phyloP scores from a whole-genome alignment of 2,329 filamentous ascomycete genomes.

The Fusarium brevicatenulatum region DNA sequence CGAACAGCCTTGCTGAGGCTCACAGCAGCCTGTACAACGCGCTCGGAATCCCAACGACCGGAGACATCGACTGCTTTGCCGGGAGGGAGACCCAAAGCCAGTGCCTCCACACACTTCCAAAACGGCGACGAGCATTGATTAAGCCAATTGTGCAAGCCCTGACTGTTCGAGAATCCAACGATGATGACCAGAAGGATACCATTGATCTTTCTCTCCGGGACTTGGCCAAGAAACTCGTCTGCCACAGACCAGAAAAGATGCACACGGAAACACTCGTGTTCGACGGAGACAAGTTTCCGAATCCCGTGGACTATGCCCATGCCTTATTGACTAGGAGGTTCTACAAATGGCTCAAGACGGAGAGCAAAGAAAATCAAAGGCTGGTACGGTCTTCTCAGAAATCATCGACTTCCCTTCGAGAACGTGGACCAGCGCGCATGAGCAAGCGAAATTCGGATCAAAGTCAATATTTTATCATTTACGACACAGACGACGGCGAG shows the following conservation, averaged over 20 bases:
- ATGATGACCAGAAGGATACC: background rate
- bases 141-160: background rate
- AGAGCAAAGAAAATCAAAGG: background rate
- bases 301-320: background rate
- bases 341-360: background rate
- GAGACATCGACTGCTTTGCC: background rate
- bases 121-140: background rate
- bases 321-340: background rate
- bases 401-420: background rate
- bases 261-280: background rate
- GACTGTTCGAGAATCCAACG: background rate
- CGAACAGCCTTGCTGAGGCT: background rate
- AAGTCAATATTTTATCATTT: background rate
- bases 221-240: background rate
- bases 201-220: background rate
- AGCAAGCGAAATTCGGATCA: background rate
- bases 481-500: background rate
- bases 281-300: background rate
- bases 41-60: background rate
- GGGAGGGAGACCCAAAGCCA: background rate
- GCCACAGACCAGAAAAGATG: background rate
- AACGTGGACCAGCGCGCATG: background rate
- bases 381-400: background rate
- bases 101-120: background rate
- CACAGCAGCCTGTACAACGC: conserved; percentile 8